Evolutionary conservation across 2,329 filamentous ascomycete genomes (phyloP).

Genomic region (Parastagonospora nodorum): DNA sequence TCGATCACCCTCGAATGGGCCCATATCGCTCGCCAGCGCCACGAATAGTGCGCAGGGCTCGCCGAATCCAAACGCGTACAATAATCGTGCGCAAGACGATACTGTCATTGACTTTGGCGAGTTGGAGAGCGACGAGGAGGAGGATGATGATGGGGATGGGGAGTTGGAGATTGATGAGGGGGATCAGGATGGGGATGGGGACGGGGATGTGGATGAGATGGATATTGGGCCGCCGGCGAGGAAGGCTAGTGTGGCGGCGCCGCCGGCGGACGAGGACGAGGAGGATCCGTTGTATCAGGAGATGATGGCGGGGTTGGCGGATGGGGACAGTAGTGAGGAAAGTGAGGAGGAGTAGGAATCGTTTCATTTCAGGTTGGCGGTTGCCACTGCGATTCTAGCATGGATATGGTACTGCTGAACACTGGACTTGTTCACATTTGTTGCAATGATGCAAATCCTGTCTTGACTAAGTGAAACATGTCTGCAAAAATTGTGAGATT

Average conservation of each 20-base stretch:
- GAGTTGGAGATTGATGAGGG: slow-evolving; percentile 32
- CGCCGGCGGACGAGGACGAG: slow-evolving; percentile 43
- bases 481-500: too few species aligned
- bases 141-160: slow-evolving; percentile 27
- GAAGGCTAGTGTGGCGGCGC: slow-evolving; percentile 6
- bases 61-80: slow-evolving; percentile 26
- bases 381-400: too few species aligned
- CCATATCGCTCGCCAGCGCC: slow-evolving; percentile 51
- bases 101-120: slow-evolving; percentile 45
- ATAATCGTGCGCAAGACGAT: slow-evolving; percentile 29
- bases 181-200: slow-evolving; percentile 28
- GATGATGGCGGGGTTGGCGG: slow-evolving; percentile 49
- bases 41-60: slow-evolving; percentile 44
- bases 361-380: too few species aligned
- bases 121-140: slow-evolving; percentile 25
- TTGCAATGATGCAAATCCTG: too few species aligned
- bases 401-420: too few species aligned
- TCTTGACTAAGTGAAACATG: too few species aligned
- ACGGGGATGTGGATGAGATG: slow-evolving; percentile 38
- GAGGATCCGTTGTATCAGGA: slow-evolving; percentile 52
- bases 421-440: too few species aligned
- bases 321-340: slow-evolving; percentile 48
- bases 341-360: slow-evolving; percentile 49
- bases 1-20: slow-evolving; percentile 42
- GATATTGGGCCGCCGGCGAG: slow-evolving; percentile 40